Base-by-base conservation (phyloP, 192 early-diverging fungal species). In the Coemansia sp. region DNA sequence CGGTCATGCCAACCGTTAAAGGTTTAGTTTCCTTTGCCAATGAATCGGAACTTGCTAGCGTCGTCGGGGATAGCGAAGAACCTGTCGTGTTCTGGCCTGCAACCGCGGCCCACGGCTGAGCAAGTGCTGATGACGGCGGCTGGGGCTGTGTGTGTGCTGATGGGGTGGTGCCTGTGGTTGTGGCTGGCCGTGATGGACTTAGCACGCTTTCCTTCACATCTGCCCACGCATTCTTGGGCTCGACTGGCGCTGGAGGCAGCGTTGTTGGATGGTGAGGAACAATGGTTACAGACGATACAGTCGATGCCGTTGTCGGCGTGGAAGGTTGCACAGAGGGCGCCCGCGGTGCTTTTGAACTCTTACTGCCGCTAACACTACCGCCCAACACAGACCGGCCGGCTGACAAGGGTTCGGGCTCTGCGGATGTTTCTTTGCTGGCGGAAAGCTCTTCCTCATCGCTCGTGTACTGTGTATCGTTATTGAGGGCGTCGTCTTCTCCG, bases 401-500 rank as follows among this genome's bases (percentile, higher is more conserved):
- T 11, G 63, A 21, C 12, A 56, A 51, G 21, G 73, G 69, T 41
- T 80, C 78, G 10, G 68, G 62, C 52, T 70, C 73, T 40, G 63
- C 16, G 2, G 55, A 55, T 36, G 59, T 40, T 26, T 76, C 73
- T 39, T 65, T 16, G 0, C 40, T 54, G 26, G 57, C 36, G 18
- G 12, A n/a, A 59, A 40, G 8, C 8, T 59, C 57, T 16, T 56
- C 55, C 49, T 54, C 65, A 69, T 48, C 67, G 69, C 62, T 68
- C 41, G 73, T 61, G 56, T 66, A 71, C 6, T 66, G 46, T 4
- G 51, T 36, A 22, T 72, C 69, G 65, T 66, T 72, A 61, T 68
- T 58, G 18, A 62, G 40, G 16, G 62, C 43, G 64, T 75, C 74
- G 45, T 92, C 94, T 5, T 94, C 95, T 57, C 86, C 76, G 12